Evolutionary conservation across 176 grass and related monocot species (phyloP).

Genomic region (Lolium perenne): DNA sequence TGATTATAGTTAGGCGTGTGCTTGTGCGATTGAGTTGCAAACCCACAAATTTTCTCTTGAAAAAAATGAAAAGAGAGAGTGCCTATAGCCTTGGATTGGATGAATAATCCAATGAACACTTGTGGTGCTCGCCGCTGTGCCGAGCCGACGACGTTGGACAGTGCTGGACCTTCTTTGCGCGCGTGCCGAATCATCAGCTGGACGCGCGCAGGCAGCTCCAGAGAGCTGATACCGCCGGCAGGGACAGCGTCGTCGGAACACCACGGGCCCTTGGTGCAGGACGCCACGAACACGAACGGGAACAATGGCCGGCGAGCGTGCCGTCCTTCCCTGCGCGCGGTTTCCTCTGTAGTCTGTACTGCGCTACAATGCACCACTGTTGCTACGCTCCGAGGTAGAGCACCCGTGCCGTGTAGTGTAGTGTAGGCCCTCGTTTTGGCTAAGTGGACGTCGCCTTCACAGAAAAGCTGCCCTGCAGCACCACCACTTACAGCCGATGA

Average conservation of each 20-base stretch:
- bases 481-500: not conserved
- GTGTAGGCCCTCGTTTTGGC: slow-evolving; percentile 27
- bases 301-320: slow-evolving; percentile 3
- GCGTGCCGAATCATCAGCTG: not conserved
- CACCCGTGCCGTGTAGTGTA: not conserved
- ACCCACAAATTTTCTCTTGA: too few species aligned
- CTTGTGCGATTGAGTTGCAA: too few species aligned
- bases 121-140: not conserved
- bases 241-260: not conserved
- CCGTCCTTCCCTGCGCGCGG: not conserved
- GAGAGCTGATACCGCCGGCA: not conserved
- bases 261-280: not conserved
- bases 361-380: not conserved
- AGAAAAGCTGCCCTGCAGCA: not conserved
- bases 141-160: not conserved
- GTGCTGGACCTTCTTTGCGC: not conserved
- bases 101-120: too few species aligned
- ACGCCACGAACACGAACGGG: not conserved
- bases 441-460: not conserved
- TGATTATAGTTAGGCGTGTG: too few species aligned
- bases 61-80: too few species aligned
- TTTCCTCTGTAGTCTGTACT: not conserved
- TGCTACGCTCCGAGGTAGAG: slow-evolving; percentile 4
- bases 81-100: too few species aligned
- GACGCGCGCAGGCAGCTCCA: not conserved